These are phyloP conservation scores for Vanderwaltozyma tropicalis DNA, from an alignment of 805 yeast species.

Conservation along the genomic window DNA sequence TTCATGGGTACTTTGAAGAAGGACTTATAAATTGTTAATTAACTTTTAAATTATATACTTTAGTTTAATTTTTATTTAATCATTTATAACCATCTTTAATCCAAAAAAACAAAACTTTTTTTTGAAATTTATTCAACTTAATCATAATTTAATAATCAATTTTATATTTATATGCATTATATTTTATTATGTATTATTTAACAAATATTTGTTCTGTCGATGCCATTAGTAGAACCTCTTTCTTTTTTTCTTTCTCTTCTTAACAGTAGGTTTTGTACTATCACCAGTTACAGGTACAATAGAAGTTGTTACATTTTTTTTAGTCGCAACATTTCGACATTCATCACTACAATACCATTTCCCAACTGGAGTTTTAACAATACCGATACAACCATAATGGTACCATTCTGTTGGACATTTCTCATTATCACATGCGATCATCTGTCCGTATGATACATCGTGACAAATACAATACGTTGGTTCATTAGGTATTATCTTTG, in stretches of 20 bases:
- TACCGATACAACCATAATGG: slow-evolving; percentile 68
- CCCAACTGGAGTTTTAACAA: slow-evolving; percentile 48
- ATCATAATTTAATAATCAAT: too few species aligned
- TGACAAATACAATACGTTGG: slow-evolving; percentile 39
- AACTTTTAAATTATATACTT: background rate
- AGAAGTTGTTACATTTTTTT: background rate
- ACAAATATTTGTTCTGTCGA: too few species aligned
- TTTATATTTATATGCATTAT: too few species aligned
- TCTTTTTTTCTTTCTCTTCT: slow-evolving; percentile 1
- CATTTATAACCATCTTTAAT: background rate
- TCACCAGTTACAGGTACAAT: background rate
- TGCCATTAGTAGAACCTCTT: background rate
- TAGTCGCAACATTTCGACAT: slow-evolving; percentile 6
- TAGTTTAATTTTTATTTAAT: background rate
- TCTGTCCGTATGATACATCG: slow-evolving; percentile 48
- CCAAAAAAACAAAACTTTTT: background rate
- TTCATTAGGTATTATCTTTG: slow-evolving; percentile 1
- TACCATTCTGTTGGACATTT: slow-evolving; percentile 71
- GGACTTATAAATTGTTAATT: slow-evolving; percentile 51
- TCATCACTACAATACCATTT: slow-evolving; percentile 65
- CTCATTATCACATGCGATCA: slow-evolving; percentile 85
- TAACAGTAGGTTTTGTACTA: background rate
- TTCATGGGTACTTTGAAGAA: slow-evolving; percentile 99
- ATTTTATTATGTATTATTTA: too few species aligned
- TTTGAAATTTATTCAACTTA: background rate